phyloP scores from a whole-genome alignment of 2,329 filamentous ascomycete genomes.

The Colletotrichum liriopes region DNA sequence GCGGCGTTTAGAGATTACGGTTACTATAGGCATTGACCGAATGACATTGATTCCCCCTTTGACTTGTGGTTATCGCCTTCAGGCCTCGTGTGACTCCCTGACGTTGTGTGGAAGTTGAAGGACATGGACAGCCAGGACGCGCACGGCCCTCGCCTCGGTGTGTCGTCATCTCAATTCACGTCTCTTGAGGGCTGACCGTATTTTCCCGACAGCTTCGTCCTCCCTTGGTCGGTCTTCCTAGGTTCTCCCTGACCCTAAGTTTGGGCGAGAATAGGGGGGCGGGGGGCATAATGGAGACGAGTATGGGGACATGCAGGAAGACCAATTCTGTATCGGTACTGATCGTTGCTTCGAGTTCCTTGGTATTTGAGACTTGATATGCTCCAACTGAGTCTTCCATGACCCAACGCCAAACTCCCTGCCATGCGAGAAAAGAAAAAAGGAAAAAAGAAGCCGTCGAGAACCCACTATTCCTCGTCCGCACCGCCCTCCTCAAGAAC shows the following conservation, averaged over 20 bases:
- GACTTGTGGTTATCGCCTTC: not conserved
- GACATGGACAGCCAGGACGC: not conserved
- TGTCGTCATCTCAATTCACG: not conserved
- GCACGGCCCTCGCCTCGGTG: not conserved
- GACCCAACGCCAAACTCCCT: conserved; percentile 40
- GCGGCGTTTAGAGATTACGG: conserved; percentile 41
- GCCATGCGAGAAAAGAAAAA: conserved; percentile 14
- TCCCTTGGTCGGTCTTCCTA: not conserved
- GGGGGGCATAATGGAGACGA: not conserved
- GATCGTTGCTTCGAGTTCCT: not conserved
- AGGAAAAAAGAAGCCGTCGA: not conserved
- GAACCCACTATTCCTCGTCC: conserved; percentile 54
- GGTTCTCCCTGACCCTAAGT: not conserved
- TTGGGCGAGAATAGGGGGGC: not conserved
- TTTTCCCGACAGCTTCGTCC: not conserved
- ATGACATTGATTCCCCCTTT: conserved; percentile 38
- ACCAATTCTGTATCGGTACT: not conserved
- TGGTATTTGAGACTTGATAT: conserved; percentile 18
- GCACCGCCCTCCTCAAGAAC: conserved; percentile 72
- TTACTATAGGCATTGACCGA: conserved; percentile 39
- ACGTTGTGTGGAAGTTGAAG: not conserved
- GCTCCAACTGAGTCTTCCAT: not conserved
- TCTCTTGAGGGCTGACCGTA: not conserved
- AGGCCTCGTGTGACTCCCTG: not conserved
- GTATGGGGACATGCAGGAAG: not conserved